Conservation (phyloP, 2,329 filamentous ascomycete genomes). For the Claviceps humidiphila region DNA sequence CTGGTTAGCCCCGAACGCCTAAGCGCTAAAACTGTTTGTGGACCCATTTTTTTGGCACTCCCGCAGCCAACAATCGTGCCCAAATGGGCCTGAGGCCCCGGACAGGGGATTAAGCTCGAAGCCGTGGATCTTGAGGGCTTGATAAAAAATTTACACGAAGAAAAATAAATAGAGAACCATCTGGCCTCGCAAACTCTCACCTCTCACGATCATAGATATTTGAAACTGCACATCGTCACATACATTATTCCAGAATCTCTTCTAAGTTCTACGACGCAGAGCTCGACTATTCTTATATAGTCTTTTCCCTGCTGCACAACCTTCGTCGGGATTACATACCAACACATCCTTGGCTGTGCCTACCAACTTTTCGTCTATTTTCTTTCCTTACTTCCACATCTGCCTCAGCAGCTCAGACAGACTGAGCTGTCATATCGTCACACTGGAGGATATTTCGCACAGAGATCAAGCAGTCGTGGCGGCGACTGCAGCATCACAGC, state of each 20-base stretch:
- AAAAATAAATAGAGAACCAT: neutral
- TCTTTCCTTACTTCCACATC: neutral
- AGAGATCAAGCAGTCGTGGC: slow-evolving; percentile 9
- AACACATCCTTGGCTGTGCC: neutral
- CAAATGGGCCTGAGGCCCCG: neutral
- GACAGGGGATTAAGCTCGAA: neutral
- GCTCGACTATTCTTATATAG: neutral
- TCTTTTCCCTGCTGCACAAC: neutral
- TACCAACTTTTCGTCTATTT: neutral
- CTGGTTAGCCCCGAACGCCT: neutral
- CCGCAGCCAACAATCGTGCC: neutral
- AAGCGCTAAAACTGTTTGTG: neutral
- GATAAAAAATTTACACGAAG: neutral
- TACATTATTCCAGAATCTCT: neutral
- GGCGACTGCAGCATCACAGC: slow-evolving; percentile 6
- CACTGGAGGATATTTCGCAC: slow-evolving; percentile 7
- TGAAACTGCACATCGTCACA: neutral
- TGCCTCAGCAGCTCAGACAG: slow-evolving; percentile 3
- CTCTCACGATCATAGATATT: neutral
- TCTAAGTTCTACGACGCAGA: neutral
- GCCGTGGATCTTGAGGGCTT: too few relatives aligned
- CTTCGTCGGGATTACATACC: neutral
- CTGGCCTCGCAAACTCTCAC: neutral
- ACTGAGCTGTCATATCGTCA: slow-evolving; percentile 9
- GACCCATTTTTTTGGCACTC: neutral